Conservation (phyloP, 2,329 filamentous ascomycete genomes). For the Penicillium nordicum region DNA sequence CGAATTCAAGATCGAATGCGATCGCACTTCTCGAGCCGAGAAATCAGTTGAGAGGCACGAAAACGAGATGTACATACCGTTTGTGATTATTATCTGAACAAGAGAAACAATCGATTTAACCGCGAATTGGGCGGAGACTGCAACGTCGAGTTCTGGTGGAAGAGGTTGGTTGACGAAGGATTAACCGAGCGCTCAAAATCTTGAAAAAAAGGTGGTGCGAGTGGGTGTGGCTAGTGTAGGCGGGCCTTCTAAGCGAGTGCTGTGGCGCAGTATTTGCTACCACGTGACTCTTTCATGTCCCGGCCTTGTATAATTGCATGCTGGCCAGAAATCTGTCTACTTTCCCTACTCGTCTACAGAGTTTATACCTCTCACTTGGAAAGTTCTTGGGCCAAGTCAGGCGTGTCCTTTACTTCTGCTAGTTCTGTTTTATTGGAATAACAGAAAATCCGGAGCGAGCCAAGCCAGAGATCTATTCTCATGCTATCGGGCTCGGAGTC, state of each 20-base stretch:
- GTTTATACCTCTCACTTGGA: background rate
- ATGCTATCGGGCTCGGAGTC: slow-evolving; percentile 33
- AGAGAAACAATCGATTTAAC: slow-evolving; percentile 98
- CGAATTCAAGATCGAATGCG: slow-evolving; percentile 10
- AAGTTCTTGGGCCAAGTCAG: slow-evolving; percentile 1
- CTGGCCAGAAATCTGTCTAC: slow-evolving; percentile 9
- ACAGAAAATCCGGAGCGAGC: background rate
- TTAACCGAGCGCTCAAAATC: slow-evolving; percentile 28
- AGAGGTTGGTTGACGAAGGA: slow-evolving; percentile 33
- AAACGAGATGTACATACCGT: slow-evolving; percentile 24
- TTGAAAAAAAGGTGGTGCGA: slow-evolving; percentile 40
- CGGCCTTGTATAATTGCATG: slow-evolving; percentile 13
- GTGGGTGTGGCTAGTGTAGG: slow-evolving; percentile 36
- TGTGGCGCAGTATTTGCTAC: slow-evolving; percentile 24
- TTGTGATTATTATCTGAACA: slow-evolving; percentile 42
- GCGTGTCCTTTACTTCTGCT: background rate
- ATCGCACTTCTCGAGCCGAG: background rate
- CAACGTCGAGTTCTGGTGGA: slow-evolving; percentile 80
- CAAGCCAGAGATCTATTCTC: slow-evolving; percentile 12
- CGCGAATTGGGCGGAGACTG: slow-evolving; percentile 97
- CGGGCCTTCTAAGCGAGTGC: slow-evolving; percentile 37
- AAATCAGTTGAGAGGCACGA: background rate
- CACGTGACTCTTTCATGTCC: slow-evolving; percentile 29
- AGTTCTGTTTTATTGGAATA: background rate
- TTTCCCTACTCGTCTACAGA: background rate